Conservation (phyloP, 345 rosid species). For the Rhodamnia argentea region DNA sequence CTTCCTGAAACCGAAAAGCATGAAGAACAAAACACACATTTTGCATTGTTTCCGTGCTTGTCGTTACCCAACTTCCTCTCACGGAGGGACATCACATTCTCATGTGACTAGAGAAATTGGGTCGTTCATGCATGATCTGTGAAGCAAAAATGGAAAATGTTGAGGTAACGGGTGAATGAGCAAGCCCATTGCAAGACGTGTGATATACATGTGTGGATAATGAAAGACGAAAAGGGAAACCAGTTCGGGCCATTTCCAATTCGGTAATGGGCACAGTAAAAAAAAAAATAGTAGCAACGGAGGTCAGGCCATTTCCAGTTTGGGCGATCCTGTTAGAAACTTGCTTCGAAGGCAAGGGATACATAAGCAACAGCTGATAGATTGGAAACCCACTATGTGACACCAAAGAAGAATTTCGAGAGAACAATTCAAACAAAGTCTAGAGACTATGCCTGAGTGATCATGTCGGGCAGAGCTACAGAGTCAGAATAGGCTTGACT, state of each 20-base stretch:
- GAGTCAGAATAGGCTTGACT: not conserved
- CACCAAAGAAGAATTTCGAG: not conserved
- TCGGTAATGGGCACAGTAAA: not conserved
- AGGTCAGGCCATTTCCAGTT: not conserved
- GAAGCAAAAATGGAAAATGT: not conserved
- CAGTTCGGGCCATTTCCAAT: too few species aligned
- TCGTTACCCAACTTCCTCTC: not conserved
- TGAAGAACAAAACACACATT: too few species aligned
- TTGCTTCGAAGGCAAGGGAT: not conserved
- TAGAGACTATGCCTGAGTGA: not conserved
- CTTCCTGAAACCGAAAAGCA: too few species aligned
- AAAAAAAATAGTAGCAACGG: not conserved
- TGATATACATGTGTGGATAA: not conserved
- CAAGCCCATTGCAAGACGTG: not conserved
- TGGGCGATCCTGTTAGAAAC: not conserved
- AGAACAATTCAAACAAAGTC: not conserved
- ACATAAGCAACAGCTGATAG: not conserved
- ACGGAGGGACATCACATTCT: not conserved
- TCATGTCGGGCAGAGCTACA: not conserved
- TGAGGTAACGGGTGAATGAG: not conserved
- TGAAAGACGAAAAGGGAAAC: not conserved
- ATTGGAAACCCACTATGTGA: not conserved
- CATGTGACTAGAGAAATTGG: not conserved
- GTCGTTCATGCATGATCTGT: not conserved
- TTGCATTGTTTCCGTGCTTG: not conserved